Evolutionary conservation across 345 rosid genomes (phyloP), one percentile per base, ranked within the genome.

Genomic region (Gossypium longicalyx): DNA sequence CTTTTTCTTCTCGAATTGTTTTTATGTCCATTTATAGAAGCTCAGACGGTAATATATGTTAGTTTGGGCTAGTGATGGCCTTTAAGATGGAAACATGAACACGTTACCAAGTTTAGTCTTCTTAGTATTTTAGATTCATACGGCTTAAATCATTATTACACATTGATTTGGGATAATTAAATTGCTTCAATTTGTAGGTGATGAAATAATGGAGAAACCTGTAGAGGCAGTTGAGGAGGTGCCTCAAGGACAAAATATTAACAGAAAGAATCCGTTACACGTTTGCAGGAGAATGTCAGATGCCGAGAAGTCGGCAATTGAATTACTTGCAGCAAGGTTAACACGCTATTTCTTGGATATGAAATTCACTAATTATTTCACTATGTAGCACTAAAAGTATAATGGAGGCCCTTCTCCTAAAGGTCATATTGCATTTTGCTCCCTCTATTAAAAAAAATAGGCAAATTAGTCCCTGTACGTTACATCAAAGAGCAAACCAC

Each of bases 311-410:
- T 51, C 68, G 77, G 93, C 91, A n/a, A 77, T 90, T 77, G 79
- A 82, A 71, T 82, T 88, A 78, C 91, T 93, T 71, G 88, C 94
- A 20, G 78, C 69, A 77, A 90, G 94, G 93, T 90, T 58, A 69
- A 78, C 43, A 56, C 59, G 12, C 62, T 19, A 12, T 49, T 38
- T 63, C 34, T 74, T 71, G 10, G 23, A 11, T 56, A 29, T 27
- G 27, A 43, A 23, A 68, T 44, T 53, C 47, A 56, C 38, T 27
- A 16, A 12, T 9, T 69, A 27, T 17, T 47, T 69, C 22, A 17
- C 11, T n/a, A 49, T 34, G 67, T 56, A 25, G 29, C 23, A 7
- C 41, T 34, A 34, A 34, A 34, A 34, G 41, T 34, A 34, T 29
- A 29, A 29, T 34, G 41, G 41, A 5, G 41, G 7, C 7, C 41